Base-by-base conservation (phyloP, 1,139 yeast species). In the Candida frijolesensis region DNA sequence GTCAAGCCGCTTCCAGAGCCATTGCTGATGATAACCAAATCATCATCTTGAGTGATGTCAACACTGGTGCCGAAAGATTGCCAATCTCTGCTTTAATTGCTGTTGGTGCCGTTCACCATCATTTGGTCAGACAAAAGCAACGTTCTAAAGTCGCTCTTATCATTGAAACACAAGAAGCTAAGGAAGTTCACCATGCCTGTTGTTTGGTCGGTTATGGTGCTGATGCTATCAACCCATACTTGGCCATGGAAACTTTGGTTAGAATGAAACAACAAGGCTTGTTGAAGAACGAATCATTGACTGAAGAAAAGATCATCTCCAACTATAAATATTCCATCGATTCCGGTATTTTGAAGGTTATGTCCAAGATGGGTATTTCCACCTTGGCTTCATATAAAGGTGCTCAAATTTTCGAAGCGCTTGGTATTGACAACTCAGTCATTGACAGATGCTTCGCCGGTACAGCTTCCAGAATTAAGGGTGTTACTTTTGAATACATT, bases 361-460 rank as follows among this genome's bases (percentile, higher is more conserved):
- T 94, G 99, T 89, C 97, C 44, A 94, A 94, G 79, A 94, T 94
- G 98, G 99, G 99, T 79, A 94, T 94, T 62, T 92, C 98, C 38
- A 94, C 99, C 34, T 79, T 94, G 68, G 97, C 97, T 22, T 89
- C 97, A 19, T 94, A 94, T 74, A 94, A 94, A 73, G 99, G 98
- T 70, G 99, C 99, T 19, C 99, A 94, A 74, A 94, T 94, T 64
- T 94, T 94, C 67, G 99, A 94, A 72, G 96, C 96, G 50, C 79
- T 94, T 57, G 99, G 99, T 72, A 84, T 94, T 56, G 98, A 94
- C 68, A 91, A 91, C 70, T 84, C 96, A 19, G 98, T 94, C 47
- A 89, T 92, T 61, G 98, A 94, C 75, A 80, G 92, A 63, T 92
- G 98, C 73, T 94, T 94, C 71, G 89, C 96, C 40, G 98, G 98